Conservation (phyloP, 2,329 filamentous ascomycete genomes). For the Dactylellina cionopaga region DNA sequence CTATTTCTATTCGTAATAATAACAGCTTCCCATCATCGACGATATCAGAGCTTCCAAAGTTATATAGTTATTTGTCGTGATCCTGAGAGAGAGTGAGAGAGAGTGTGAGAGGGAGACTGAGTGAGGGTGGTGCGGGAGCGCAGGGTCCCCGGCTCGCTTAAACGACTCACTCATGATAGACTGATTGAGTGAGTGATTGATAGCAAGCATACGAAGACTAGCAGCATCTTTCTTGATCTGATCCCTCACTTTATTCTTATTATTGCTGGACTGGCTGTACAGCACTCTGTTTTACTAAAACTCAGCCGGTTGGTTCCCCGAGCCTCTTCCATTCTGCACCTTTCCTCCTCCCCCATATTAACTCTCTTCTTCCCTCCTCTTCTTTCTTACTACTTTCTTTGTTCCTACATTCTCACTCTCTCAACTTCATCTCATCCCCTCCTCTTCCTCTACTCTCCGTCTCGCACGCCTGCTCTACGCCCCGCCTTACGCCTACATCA, state of each 20-base stretch:
- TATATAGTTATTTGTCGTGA: too few relatives aligned
- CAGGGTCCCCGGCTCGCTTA: slow-evolving; percentile 50
- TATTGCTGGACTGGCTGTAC: too few relatives aligned
- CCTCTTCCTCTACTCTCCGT: neutral
- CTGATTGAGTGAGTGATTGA: too few relatives aligned
- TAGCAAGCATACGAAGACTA: too few relatives aligned
- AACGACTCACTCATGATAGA: slow-evolving; percentile 5
- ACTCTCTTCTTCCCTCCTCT: slow-evolving; percentile 19
- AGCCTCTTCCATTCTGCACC: slow-evolving; percentile 5
- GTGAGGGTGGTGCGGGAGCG: slow-evolving; percentile 32
- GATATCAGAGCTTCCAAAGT: neutral
- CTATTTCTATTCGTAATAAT: too few relatives aligned
- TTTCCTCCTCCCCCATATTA: neutral
- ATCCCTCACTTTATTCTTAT: too few relatives aligned
- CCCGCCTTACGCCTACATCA: too few relatives aligned
- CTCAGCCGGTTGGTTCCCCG: neutral
- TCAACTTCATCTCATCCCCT: slow-evolving; percentile 8
- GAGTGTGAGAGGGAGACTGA: neutral
- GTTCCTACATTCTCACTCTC: slow-evolving; percentile 2
- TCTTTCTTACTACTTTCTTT: neutral
- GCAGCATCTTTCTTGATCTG: too few relatives aligned
- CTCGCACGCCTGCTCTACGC: too few relatives aligned
- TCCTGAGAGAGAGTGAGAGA: too few relatives aligned
- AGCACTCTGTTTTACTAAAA: too few relatives aligned
- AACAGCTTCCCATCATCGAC: too few relatives aligned